Evolutionary conservation across 441 rosid species (phyloP).

Genomic region (Sinapis alba): DNA sequence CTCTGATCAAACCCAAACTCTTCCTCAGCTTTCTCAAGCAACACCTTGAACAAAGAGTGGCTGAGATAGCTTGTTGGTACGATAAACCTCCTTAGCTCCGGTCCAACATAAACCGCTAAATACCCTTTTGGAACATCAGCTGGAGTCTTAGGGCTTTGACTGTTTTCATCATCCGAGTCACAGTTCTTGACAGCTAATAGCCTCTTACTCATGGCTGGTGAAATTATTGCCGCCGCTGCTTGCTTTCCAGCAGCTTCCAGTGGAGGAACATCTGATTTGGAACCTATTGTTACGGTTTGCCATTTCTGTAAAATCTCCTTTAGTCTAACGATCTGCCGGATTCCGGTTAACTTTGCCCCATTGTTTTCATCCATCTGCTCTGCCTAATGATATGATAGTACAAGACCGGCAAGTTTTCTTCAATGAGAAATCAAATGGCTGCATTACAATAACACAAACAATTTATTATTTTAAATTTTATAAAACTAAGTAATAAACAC

Average conservation of each 20-base stretch:
- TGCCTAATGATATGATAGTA: conserved; percentile 34
- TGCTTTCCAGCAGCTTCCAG: conserved; percentile 20
- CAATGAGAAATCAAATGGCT: conserved; percentile 36
- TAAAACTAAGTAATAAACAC: neutral
- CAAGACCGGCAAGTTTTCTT: conserved; percentile 28
- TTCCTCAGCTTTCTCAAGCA: conserved; percentile 82
- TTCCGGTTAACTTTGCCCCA: conserved; percentile 62
- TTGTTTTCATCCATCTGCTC: conserved; percentile 61
- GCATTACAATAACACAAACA: conserved; percentile 19
- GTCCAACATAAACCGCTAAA: conserved; percentile 82
- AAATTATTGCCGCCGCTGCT: conserved; percentile 30
- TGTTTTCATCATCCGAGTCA: conserved; percentile 80
- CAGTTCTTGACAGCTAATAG: conserved; percentile 41
- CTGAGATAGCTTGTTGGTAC: conserved; percentile 80
- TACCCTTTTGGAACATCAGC: conserved; percentile 83
- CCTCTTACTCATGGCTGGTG: conserved; percentile 51
- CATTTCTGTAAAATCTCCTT: conserved; percentile 85
- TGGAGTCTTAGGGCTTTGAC: conserved; percentile 68
- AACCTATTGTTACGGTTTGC: conserved; percentile 66
- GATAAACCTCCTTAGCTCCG: conserved; percentile 82
- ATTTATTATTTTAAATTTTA: neutral
- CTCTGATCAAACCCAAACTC: conserved; percentile 82
- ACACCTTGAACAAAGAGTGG: conserved; percentile 71
- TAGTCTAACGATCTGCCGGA: conserved; percentile 74
- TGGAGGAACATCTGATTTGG: conserved; percentile 39